Percentiles rank a stretch among this genome's conserved stretches.
Evolutionary conservation across 768 basidiomycete genomes (phyloP).

Genomic region (Tephrocybe rancida): DNA sequence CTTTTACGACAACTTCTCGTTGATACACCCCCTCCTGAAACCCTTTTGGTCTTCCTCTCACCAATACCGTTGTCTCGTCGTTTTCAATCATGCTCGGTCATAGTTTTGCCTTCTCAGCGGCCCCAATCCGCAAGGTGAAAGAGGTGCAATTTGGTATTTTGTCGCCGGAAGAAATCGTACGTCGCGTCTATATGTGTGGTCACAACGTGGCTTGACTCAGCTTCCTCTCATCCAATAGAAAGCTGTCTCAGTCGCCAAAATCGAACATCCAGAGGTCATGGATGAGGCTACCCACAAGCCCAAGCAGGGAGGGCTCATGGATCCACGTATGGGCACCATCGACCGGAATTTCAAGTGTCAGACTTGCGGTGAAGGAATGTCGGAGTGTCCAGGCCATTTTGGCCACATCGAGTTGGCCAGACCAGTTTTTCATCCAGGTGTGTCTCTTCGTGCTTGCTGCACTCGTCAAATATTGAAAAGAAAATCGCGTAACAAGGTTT

Average conservation of each 20-base stretch:
- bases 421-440: constrained; percentile 97
- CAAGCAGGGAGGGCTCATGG: constrained; percentile 94
- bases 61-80: constrained; percentile 13
- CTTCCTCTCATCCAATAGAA: constrained; percentile 58
- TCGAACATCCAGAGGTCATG: constrained; percentile 98
- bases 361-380: constrained; percentile 99
- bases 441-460: constrained; percentile 26
- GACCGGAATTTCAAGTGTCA: constrained; percentile 99
- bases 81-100: constrained; percentile 73
- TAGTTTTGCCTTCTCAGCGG: constrained; percentile 90
- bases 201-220: constrained; percentile 12
- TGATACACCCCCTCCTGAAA: constrained; percentile 12
- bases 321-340: constrained; percentile 97
- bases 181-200: constrained; percentile 31
- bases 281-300: constrained; percentile 91
- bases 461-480: background rate
- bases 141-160: constrained; percentile 99
- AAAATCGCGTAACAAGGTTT: constrained; percentile 61
- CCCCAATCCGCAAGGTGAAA: constrained; percentile 92
- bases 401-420: constrained; percentile 97
- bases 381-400: constrained; percentile 99
- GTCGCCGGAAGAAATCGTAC: constrained; percentile 97
- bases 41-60: constrained; percentile 15
- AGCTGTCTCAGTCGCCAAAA: constrained; percentile 98
- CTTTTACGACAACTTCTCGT: constrained; percentile 29